Base-by-base conservation (phyloP, 768 basidiomycete species). In the Gautieria morchelliformis region DNA sequence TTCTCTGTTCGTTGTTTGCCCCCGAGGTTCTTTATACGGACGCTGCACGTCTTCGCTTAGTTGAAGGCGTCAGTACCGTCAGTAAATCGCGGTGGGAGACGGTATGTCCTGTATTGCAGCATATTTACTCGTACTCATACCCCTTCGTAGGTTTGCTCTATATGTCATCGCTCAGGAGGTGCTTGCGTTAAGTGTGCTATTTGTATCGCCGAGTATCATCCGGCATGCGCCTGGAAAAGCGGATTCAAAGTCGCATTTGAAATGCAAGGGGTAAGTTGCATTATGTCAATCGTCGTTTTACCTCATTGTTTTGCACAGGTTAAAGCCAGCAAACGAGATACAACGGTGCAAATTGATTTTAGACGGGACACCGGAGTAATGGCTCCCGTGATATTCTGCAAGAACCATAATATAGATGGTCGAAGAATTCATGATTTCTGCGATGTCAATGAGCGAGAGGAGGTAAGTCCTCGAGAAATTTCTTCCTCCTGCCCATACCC, bases 201-300 rank as follows among this genome's bases (percentile, higher is more conserved):
- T 64, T 97, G 96, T 67, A 69, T 72, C 15, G 80, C 77, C 52
- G 83, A 88, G 62, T 93, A 85, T 67, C 96, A 99, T 67, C 76
- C 85, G 8, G 85, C 90, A 0, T 99, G 96, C 68, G 96, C 92
- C 19, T 97, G 91, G 89, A 79, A 77, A 53, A 75, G 83, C 41
- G 87, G 87, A 0, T 82, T 87, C 72, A 85, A 77, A 62, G 93
- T 98, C 62, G 93, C 91, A 30, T 96, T 99, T 69, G 94, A 98
- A 72, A 81, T 98, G 41, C 86, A 87, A 64, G 79, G 85, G 37
- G 92, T 88, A 62, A 66, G 35, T 37, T 37, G 85, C 71, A 8
- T 17, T 1, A 40, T 30, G 30, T 41, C 63, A 66, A 60, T 37
- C 9, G 33, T 49, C 24, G 20, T 57, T 51, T 62, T 45, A 11